Conservation (phyloP, 805 yeast species). For the Jamesozyma gamospora region DNA sequence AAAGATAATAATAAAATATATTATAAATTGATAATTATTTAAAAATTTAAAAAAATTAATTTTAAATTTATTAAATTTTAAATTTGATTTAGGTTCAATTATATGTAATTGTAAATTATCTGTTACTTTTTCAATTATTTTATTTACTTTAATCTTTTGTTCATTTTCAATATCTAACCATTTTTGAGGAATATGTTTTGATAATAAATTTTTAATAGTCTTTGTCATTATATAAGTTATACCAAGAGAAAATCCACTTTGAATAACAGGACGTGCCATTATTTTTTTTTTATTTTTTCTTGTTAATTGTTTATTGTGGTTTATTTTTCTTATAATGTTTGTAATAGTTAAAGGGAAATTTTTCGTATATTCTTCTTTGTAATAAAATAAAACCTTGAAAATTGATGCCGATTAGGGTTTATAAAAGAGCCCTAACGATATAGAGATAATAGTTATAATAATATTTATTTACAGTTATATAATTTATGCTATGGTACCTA, state of each 20-base stretch:
- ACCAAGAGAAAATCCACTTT: conserved; percentile 9
- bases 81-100: background rate
- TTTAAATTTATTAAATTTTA: background rate
- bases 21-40: background rate
- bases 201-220: conserved; percentile 8
- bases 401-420: too few relatives aligned
- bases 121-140: background rate
- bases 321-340: too few relatives aligned
- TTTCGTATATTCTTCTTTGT: too few relatives aligned
- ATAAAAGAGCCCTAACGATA: too few relatives aligned
- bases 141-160: background rate
- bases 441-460: too few relatives aligned
- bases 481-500: conserved; percentile 54
- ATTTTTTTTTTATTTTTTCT: too few relatives aligned
- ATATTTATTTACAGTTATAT: too few relatives aligned
- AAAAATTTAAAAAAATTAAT: background rate
- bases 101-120: background rate
- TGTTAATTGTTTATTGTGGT: too few relatives aligned
- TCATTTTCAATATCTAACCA: conserved; percentile 4
- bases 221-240: conserved; percentile 11
- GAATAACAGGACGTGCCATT: conserved; percentile 11
- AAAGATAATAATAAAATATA: background rate
- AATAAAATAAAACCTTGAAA: background rate
- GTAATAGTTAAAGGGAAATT: too few relatives aligned
- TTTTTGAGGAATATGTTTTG: conserved; percentile 7